A percentile compares a stretch with the other conserved stretches of the same genome.
These are phyloP conservation scores for Phyllostachys edulis DNA, from an alignment of 176 grass and related monocot genomes.

Conservation along the genomic window DNA sequence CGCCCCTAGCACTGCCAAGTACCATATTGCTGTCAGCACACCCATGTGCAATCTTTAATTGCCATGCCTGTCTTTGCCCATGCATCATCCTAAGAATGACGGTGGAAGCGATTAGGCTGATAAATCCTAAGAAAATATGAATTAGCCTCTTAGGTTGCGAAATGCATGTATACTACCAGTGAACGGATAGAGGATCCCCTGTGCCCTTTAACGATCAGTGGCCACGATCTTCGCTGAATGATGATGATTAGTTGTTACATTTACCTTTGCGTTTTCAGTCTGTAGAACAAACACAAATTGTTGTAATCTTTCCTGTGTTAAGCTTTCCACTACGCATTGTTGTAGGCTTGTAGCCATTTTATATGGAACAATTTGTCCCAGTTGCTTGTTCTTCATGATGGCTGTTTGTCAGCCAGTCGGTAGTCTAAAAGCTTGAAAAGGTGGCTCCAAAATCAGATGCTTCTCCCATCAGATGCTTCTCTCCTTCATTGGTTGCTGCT, in stretches of 20 bases:
- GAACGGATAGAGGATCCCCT: constrained; percentile 36
- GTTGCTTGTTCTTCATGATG: constrained; percentile 4
- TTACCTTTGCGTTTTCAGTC: constrained; percentile 26
- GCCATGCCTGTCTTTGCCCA: background rate
- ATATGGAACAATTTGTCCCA: background rate
- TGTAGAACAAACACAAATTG: constrained; percentile 33
- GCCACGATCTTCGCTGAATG: constrained; percentile 38
- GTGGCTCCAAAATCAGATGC: no score
- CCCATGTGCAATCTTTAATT: background rate
- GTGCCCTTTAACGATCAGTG: constrained; percentile 53
- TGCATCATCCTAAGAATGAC: constrained; percentile 42
- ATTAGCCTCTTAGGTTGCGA: constrained; percentile 26
- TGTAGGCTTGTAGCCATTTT: constrained; percentile 20
- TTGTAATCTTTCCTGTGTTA: constrained; percentile 1
- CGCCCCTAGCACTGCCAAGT: background rate
- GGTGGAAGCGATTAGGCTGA: constrained; percentile 40
- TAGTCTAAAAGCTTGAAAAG: constrained; percentile 1
- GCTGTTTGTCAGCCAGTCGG: background rate
- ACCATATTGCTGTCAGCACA: background rate
- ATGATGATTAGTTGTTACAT: constrained; percentile 29
- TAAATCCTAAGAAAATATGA: background rate
- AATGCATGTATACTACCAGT: constrained; percentile 44
- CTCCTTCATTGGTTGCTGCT: background rate
- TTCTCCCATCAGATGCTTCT: no score
- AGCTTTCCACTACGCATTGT: background rate